These are phyloP conservation scores for Symbiodinium pilosum DNA, from an alignment of 73 alveolate genomes.

Conservation along the genomic window DNA sequence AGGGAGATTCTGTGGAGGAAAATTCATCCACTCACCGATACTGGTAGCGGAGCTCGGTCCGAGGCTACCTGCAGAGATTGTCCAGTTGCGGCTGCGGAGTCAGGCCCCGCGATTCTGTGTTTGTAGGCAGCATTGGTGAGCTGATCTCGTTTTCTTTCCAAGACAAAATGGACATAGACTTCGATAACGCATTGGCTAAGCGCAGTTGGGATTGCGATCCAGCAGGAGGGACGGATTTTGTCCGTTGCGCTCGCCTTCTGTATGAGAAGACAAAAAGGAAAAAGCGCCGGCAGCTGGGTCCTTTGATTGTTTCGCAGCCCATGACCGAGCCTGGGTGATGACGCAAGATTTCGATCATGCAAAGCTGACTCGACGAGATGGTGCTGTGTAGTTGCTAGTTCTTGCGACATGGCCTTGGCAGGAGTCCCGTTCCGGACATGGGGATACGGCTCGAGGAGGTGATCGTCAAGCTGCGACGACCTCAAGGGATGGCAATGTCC, in stretches of 20 bases:
- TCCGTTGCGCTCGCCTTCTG: slow-evolving; percentile 10
- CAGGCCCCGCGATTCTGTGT: background rate
- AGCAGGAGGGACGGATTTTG: background rate
- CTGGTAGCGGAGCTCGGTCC: no score
- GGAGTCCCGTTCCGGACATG: background rate
- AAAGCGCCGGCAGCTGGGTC: background rate
- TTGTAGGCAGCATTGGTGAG: background rate
- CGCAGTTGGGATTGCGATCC: slow-evolving; percentile 48
- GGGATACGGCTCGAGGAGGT: slow-evolving; percentile 30
- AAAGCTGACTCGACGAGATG: background rate
- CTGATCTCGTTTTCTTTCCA: no score
- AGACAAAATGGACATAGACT: background rate
- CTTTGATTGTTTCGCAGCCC: background rate
- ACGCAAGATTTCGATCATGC: slow-evolving; percentile 15
- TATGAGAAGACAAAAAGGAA: background rate
- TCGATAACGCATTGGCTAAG: background rate
- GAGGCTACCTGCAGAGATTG: no score
- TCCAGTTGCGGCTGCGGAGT: no score
- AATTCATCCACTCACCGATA: no score
- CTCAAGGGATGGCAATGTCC: slow-evolving; percentile 1
- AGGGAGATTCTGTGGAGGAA: no score
- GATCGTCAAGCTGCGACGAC: background rate
- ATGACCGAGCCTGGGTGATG: slow-evolving; percentile 25
- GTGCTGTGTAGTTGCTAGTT: slow-evolving; percentile 11
- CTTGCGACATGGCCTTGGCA: background rate